Evolutionary conservation across 1,284 basidiomycete genomes (phyloP), one percentile per base, ranked within the genome.

Genomic region (Puccinia triticina): DNA sequence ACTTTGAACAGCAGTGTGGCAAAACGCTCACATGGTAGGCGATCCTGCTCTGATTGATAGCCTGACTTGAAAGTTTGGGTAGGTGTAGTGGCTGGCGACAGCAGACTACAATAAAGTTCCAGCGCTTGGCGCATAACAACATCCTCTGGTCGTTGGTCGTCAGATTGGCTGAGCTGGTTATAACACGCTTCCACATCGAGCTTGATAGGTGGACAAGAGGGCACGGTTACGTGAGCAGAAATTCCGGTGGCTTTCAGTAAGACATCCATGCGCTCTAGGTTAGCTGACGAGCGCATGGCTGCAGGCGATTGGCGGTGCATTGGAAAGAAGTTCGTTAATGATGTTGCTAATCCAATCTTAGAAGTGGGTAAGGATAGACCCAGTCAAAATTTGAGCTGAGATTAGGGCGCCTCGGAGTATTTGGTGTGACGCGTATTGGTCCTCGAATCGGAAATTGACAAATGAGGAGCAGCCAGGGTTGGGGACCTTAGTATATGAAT

Each of bases 61-160:
- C 26, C n/a, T n/a, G 29, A 64, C 7, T 64, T 55, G 48, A 23
- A 50, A 16, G 40, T 26, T 23, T 16, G 2, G 21, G 67, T 43
- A 23, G 77, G 77, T 21, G 77, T 43, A 4, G 50, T 37, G 26
- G 77, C 48, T n/a, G 77, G 77, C 21, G 32, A 55, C n/a, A 79
- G 37, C 16, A 79, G 50, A 26, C 77, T 79, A 50, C 77, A 79
- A 32, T 79, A 79, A 46, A 79, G 77, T 57, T 79, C 77, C 64
- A 79, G 50, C n/a, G 77, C 77, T 59, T 79, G 64, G 37, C 77
- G 77, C 77, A 79, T 79, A n/a, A 72, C 77, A 5, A 55, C 21
- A 43, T 79, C 77, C 64, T 79, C 77, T 12, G 61, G 64, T 11
- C 77, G 48, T 40, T 71, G 32, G 14, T 32, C 40, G 40, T 69